These are phyloP conservation scores for Boletus reticulatus DNA, from an alignment of 768 basidiomycete genomes.

Conservation along the genomic window DNA sequence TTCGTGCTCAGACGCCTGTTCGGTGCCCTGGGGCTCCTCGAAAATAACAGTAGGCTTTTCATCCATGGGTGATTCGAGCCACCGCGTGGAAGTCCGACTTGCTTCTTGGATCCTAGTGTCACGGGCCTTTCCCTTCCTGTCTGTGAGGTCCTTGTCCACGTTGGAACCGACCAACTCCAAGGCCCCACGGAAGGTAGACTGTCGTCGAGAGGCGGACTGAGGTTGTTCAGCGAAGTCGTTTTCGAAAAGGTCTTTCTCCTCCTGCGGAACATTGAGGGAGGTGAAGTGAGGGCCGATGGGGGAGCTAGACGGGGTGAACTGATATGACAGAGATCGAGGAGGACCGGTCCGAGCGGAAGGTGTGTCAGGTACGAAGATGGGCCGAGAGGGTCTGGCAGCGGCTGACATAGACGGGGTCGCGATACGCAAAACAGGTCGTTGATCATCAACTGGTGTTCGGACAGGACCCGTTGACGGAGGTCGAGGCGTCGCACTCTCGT, in stretches of 20 bases:
- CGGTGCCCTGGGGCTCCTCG: conserved; percentile 23
- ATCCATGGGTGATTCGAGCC: conserved; percentile 54
- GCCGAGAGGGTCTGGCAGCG: conserved; percentile 3
- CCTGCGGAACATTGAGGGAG: conserved; percentile 24
- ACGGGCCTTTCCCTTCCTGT: conserved; percentile 55
- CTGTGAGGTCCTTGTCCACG: conserved; percentile 38
- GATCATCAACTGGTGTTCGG: not conserved
- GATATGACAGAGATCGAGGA: conserved; percentile 69
- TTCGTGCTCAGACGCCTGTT: conserved; percentile 24
- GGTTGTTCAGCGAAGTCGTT: conserved; percentile 35
- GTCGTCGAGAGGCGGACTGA: conserved; percentile 32
- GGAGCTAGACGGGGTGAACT: conserved; percentile 51
- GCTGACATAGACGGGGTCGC: conserved; percentile 8
- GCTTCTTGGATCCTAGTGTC: conserved; percentile 49
- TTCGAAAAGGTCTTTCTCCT: conserved; percentile 27
- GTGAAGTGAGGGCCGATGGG: conserved; percentile 29
- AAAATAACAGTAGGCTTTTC: conserved; percentile 39
- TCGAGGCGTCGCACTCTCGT: not conserved
- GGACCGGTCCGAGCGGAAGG: conserved; percentile 71
- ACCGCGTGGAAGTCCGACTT: conserved; percentile 51
- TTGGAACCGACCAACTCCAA: conserved; percentile 43
- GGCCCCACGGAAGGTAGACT: conserved; percentile 59
- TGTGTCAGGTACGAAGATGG: conserved; percentile 31
- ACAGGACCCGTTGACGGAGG: not conserved
- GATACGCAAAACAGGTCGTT: conserved; percentile 15